These are phyloP conservation scores for Neospora caninum DNA, from an alignment of 169 alveolate species.

Conservation along the genomic window DNA sequence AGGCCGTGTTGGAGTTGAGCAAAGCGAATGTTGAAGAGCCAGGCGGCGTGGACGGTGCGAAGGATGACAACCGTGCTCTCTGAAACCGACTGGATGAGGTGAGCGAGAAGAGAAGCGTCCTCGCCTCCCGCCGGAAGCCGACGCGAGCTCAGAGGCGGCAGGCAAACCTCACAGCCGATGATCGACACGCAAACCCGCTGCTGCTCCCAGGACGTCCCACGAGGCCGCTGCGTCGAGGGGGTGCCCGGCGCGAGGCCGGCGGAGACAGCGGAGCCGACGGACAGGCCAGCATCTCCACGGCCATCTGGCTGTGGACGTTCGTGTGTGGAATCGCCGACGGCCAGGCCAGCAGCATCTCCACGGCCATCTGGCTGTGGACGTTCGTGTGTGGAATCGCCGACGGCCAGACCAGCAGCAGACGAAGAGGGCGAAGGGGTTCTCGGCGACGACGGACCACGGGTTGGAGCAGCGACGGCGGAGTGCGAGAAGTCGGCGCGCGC, in stretches of 20 bases:
- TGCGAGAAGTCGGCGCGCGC: too few species aligned
- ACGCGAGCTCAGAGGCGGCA: background rate
- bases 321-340: too few species aligned
- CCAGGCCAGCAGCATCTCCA: too few species aligned
- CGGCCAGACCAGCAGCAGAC: too few species aligned
- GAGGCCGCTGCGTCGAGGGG: too few species aligned
- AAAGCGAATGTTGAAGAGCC: conserved; percentile 15
- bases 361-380: too few species aligned
- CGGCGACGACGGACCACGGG: background rate
- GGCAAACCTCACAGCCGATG: conserved; percentile 5
- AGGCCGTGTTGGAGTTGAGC: background rate
- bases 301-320: too few species aligned
- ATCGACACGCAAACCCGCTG: conserved; percentile 34
- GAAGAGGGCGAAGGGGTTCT: too few species aligned
- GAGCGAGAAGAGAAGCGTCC: background rate
- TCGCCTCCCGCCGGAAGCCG: background rate
- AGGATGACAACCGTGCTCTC: background rate
- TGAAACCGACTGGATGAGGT: background rate
- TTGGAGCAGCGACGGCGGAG: background rate
- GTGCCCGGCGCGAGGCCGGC: too few species aligned
- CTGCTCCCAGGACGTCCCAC: background rate
- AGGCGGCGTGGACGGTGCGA: conserved; percentile 18
- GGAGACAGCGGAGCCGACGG: too few species aligned
- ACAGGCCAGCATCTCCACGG: too few species aligned
- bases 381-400: too few species aligned